A percentile compares a stretch with the other conserved stretches of the same genome.
These are phyloP conservation scores for Tricholoma matsutake DNA, from an alignment of 768 basidiomycete genomes.

Conservation along the genomic window DNA sequence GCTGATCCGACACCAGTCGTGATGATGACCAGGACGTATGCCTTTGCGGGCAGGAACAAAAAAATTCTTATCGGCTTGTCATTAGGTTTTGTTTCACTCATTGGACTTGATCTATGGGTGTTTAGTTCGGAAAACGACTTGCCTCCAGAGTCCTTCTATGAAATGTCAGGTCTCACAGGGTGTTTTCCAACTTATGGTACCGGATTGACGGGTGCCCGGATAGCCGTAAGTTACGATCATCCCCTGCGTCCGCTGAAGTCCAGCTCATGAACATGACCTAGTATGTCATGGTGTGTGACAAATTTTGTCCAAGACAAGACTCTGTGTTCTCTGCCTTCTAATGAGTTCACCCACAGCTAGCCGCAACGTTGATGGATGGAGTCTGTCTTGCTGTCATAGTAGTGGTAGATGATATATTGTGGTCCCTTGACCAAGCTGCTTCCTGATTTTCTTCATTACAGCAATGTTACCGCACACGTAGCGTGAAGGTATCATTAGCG, in stretches of 20 bases:
- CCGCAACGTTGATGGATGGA: slow-evolving; percentile 36
- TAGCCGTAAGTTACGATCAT: slow-evolving; percentile 27
- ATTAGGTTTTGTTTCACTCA: slow-evolving; percentile 28
- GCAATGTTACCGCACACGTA: slow-evolving; percentile 28
- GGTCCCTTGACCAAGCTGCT: not conserved
- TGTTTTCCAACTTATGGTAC: slow-evolving; percentile 38
- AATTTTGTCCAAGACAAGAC: not conserved
- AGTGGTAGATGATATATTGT: slow-evolving; percentile 24
- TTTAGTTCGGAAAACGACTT: slow-evolving; percentile 28
- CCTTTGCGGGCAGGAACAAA: slow-evolving; percentile 36
- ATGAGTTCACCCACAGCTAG: slow-evolving; percentile 21
- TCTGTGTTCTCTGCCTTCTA: not conserved
- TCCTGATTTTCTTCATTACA: slow-evolving; percentile 5
- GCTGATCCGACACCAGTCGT: slow-evolving; percentile 26
- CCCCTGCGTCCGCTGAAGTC: not conserved
- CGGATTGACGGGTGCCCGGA: slow-evolving; percentile 26
- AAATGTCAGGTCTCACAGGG: slow-evolving; percentile 26
- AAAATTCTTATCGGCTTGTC: slow-evolving; percentile 28
- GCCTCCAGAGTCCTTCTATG: slow-evolving; percentile 22
- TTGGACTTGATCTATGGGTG: slow-evolving; percentile 35
- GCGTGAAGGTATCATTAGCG: slow-evolving; percentile 29
- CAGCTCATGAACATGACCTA: not conserved
- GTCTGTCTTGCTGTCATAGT: slow-evolving; percentile 33
- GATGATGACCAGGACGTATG: slow-evolving; percentile 43
- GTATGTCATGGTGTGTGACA: slow-evolving; percentile 19